Evolutionary conservation across 2,329 filamentous ascomycete species (phyloP).

Genomic region (Aspergillus ochraceus): DNA sequence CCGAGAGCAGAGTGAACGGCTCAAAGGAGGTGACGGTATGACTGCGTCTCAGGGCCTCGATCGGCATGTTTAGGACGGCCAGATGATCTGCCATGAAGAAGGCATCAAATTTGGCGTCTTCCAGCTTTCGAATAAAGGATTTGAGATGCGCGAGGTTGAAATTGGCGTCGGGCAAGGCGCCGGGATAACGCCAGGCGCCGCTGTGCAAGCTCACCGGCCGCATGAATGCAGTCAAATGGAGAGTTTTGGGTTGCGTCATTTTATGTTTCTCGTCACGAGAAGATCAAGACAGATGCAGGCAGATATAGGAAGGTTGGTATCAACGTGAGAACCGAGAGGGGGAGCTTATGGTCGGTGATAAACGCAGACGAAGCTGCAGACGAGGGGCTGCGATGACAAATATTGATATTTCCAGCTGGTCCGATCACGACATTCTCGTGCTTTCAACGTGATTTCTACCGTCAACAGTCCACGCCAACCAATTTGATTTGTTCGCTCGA

Average conservation of each 20-base stretch:
- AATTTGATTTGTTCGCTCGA: no score
- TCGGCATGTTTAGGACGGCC: constrained; percentile 57
- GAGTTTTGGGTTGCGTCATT: constrained; percentile 25
- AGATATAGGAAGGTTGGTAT: neutral
- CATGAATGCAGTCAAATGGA: constrained; percentile 62
- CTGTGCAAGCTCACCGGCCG: constrained; percentile 58
- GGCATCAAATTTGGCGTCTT: constrained; percentile 56
- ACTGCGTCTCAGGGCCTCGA: constrained; percentile 57
- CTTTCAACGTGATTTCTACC: neutral
- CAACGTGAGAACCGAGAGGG: no score
- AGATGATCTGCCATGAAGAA: constrained; percentile 60
- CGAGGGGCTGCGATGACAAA: neutral
- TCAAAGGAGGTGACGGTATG: constrained; percentile 61
- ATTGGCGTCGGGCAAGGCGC: constrained; percentile 57
- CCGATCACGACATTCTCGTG: neutral
- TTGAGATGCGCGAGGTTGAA: constrained; percentile 57
- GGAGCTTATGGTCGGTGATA: no score
- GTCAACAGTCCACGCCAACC: no score
- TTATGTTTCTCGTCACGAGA: neutral
- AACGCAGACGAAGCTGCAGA: neutral
- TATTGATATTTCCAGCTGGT: neutral
- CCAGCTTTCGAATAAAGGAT: constrained; percentile 55
- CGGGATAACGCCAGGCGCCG: constrained; percentile 59
- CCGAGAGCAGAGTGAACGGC: constrained; percentile 55
- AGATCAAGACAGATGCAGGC: no score